These are phyloP conservation scores for Candida ficus DNA, from an alignment of 805 yeast genomes.

Conservation along the genomic window DNA sequence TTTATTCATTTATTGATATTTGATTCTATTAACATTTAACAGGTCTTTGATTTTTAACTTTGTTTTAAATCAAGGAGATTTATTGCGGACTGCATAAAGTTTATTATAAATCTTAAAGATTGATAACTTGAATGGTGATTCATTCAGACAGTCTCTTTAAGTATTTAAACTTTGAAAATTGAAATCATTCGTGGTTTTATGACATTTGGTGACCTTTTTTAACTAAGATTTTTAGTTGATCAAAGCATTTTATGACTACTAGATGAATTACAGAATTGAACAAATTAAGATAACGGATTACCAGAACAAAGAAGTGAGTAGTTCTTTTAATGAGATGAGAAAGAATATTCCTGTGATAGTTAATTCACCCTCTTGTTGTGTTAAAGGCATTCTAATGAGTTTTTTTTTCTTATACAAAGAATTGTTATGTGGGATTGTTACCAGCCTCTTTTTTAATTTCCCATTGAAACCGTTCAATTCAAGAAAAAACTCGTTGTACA, in stretches of 20 bases:
- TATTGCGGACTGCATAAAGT: not conserved
- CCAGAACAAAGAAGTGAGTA: not conserved
- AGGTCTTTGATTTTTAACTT: conserved; percentile 17
- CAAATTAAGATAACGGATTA: not conserved
- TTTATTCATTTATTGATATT: not conserved
- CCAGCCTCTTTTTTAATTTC: not conserved
- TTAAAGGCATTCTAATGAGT: not conserved
- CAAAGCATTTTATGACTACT: not conserved
- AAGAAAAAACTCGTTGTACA: too few relatives aligned
- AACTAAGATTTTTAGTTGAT: too few relatives aligned
- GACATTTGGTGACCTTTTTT: conserved; percentile 4
- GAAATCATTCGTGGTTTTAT: conserved; percentile 6
- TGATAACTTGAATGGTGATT: conserved; percentile 4
- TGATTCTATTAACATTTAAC: conserved; percentile 17
- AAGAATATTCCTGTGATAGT: too few relatives aligned
- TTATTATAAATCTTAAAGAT: not conserved
- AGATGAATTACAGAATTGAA: not conserved
- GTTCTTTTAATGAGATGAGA: conserved; percentile 7
- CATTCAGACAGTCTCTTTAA: not conserved
- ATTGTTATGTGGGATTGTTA: too few relatives aligned
- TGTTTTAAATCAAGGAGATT: not conserved
- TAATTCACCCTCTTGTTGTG: too few relatives aligned
- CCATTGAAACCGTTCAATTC: too few relatives aligned
- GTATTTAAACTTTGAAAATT: not conserved
- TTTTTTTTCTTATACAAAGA: too few relatives aligned